Evolutionary conservation across 331 rosid species (phyloP), one percentile per base, ranked within the genome.

Genomic region (Erythrophleum ivorense): DNA sequence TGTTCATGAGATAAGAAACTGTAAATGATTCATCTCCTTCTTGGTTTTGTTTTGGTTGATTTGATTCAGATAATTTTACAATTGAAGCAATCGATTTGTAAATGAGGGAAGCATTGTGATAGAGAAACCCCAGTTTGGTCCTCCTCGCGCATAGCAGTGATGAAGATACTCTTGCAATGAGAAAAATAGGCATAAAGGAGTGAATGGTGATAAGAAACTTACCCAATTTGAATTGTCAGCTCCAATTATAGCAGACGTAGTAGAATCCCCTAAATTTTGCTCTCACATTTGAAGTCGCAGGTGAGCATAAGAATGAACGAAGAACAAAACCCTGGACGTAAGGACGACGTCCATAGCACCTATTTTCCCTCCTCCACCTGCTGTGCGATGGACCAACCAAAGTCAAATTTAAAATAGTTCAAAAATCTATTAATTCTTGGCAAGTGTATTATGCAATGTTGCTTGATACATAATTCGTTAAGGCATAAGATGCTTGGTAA

Each of bases 1-100:
- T 55, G 7, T 75, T 34, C 8, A 43, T 33, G 63, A 81, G 81
- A 38, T 75, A 66, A 18, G 77, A 67, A 5, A 81, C 71, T 0
- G 81, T 66, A 45, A 75, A 67, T 29, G 71, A 64, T 19, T 68
- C n/a, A 21, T 21, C 6, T 43, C 9, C 54, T 8, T 68, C 74
- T 4, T 3, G 78, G 9, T 49, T 49, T 5, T 49, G 33, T 18
- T 59, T 49, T 38, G 13, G 64, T 0, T 7, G 33, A 33, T 60
- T 50, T 19, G 34, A 40, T 58, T 43, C 53, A 16, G 76, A 58
- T 15, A 24, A n/a, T 11, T 43, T 0, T 34, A 19, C 18, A 8
- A 10, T 10, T 0, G 74, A 68, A 68, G 74, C 1, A 19, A 43
- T 43, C 10, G 54, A 68, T 1, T 54, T 62, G 73, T 48, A 41